These are phyloP conservation scores for Dorcoceras hygrometricum DNA, from an alignment of 257 asterid genomes.

Conservation along the genomic window DNA sequence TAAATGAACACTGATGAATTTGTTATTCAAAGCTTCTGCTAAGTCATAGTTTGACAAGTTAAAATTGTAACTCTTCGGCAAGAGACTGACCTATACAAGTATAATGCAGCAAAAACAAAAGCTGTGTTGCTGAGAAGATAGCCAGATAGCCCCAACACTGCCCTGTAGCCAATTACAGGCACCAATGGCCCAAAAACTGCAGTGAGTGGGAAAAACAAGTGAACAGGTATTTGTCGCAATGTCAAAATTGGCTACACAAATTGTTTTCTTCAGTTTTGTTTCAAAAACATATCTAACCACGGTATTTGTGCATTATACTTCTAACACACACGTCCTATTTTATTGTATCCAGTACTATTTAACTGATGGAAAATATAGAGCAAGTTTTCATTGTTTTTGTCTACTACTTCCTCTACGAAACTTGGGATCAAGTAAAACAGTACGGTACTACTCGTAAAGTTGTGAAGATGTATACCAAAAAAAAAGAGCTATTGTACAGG, in stretches of 20 bases:
- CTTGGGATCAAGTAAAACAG: not conserved
- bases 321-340: too few species aligned
- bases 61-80: slow-evolving; percentile 3
- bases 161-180: slow-evolving; percentile 81
- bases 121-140: slow-evolving; percentile 65
- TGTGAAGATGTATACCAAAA: too few species aligned
- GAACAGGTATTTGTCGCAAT: not conserved
- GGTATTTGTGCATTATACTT: not conserved
- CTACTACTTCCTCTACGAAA: slow-evolving; percentile 7
- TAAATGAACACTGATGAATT: slow-evolving; percentile 5
- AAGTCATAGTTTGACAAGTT: slow-evolving; percentile 17
- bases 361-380: not conserved
- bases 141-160: slow-evolving; percentile 82
- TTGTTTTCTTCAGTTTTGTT: not conserved
- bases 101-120: slow-evolving; percentile 68
- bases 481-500: not conserved
- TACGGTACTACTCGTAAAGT: not conserved
- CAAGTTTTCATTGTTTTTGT: not conserved
- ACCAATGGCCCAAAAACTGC: slow-evolving; percentile 85
- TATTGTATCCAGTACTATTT: not conserved
- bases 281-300: not conserved
- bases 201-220: not conserved
- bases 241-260: not conserved
- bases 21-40: slow-evolving; percentile 9
- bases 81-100: slow-evolving; percentile 58